Percentiles rank a stretch among this genome's conserved stretches.
Evolutionary conservation across 2,329 filamentous ascomycete species (phyloP).

Genomic region (Sclerotinia trifoliorum): DNA sequence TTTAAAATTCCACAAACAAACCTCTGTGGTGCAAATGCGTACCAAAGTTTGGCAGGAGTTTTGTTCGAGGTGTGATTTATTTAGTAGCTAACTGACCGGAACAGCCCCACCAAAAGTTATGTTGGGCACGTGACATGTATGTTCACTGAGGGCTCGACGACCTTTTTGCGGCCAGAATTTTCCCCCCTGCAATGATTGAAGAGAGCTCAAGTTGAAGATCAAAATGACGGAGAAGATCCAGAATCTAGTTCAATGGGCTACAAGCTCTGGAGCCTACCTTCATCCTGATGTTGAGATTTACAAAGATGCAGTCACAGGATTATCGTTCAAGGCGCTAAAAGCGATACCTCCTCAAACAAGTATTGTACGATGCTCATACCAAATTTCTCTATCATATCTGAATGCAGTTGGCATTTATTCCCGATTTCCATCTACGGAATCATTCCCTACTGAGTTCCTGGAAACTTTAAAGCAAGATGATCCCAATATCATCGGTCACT

Average conservation of each 20-base stretch:
- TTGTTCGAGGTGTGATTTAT: too few species aligned
- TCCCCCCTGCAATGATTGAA: neutral
- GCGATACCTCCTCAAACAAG: constrained; percentile 30
- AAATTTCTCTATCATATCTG: constrained; percentile 57
- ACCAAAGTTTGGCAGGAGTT: too few species aligned
- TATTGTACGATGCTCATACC: constrained; percentile 54
- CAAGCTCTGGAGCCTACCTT: constrained; percentile 47
- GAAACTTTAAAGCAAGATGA: constrained; percentile 44
- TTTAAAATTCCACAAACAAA: too few species aligned
- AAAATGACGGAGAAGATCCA: constrained; percentile 29
- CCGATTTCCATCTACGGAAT: constrained; percentile 28
- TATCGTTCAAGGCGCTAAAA: constrained; percentile 48
- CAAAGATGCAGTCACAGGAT: constrained; percentile 50
- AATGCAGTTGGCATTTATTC: constrained; percentile 49
- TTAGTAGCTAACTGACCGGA: too few species aligned
- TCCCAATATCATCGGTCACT: constrained; percentile 60
- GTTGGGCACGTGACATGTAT: neutral
- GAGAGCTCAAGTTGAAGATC: neutral
- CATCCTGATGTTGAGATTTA: constrained; percentile 55
- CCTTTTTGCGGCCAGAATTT: neutral
- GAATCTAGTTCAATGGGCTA: constrained; percentile 51
- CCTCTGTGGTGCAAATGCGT: too few species aligned
- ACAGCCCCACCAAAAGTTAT: neutral
- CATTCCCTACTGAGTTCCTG: constrained; percentile 54
- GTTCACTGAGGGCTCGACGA: neutral